Conservation (phyloP, 2,329 filamentous ascomycete species). For the Microsporum canis region DNA sequence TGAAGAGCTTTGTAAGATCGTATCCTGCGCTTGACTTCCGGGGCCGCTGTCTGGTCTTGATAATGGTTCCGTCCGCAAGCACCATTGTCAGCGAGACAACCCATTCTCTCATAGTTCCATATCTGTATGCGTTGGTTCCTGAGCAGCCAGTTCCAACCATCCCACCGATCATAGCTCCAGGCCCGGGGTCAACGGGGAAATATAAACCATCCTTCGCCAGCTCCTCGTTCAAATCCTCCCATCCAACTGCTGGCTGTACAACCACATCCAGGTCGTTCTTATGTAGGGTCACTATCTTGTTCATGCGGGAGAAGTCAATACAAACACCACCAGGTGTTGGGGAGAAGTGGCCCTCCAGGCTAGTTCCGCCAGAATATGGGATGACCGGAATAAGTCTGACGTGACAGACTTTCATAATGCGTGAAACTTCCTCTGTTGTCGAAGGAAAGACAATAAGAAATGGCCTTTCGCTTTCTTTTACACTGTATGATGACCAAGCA, state of each 20-base stretch:
- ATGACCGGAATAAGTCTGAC: slow-evolving; percentile 70
- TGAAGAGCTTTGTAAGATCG: slow-evolving; percentile 78
- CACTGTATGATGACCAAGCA: slow-evolving; percentile 49
- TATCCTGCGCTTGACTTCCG: slow-evolving; percentile 87
- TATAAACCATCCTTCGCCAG: slow-evolving; percentile 65
- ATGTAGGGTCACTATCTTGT: slow-evolving; percentile 65
- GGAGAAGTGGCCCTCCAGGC: slow-evolving; percentile 78
- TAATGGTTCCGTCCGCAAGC: slow-evolving; percentile 75
- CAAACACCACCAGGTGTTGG: slow-evolving; percentile 73
- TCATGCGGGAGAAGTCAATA: slow-evolving; percentile 77
- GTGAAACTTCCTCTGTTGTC: slow-evolving; percentile 71
- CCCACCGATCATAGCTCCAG: slow-evolving; percentile 83
- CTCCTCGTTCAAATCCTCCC: slow-evolving; percentile 74
- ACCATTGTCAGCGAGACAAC: slow-evolving; percentile 78
- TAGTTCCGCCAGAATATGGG: slow-evolving; percentile 77
- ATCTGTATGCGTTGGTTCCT: slow-evolving; percentile 83
- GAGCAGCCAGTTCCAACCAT: slow-evolving; percentile 43
- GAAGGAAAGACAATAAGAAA: slow-evolving; percentile 62
- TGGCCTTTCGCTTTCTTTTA: slow-evolving; percentile 33
- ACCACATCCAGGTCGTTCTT: slow-evolving; percentile 65
- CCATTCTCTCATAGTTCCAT: slow-evolving; percentile 93
- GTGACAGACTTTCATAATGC: slow-evolving; percentile 82
- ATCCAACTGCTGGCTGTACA: slow-evolving; percentile 71
- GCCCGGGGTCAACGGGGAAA: slow-evolving; percentile 85
- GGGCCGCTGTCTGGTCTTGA: slow-evolving; percentile 79